These are phyloP conservation scores for Dactylellina sp. DNA, from an alignment of 2,329 filamentous ascomycete genomes.

Conservation along the genomic window DNA sequence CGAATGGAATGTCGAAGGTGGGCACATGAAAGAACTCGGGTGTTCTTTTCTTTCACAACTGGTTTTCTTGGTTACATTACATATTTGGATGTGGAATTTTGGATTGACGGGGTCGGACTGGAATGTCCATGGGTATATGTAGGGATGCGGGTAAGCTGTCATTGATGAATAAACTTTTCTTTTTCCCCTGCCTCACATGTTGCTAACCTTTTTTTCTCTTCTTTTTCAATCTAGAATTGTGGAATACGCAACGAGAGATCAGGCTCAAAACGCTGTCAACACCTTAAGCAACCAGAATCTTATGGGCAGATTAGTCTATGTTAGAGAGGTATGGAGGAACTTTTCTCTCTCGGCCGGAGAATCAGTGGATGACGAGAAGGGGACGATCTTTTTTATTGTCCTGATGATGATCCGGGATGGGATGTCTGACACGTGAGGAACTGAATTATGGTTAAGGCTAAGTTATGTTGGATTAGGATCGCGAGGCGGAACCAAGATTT, in stretches of 20 bases:
- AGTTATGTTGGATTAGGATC: constrained; percentile 73
- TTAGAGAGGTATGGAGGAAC: constrained; percentile 81
- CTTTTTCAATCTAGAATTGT: constrained; percentile 78
- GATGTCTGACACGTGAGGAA: constrained; percentile 32
- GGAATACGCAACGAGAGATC: constrained; percentile 99
- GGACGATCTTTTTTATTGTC: constrained; percentile 49
- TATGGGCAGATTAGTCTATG: constrained; percentile 98
- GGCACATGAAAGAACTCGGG: constrained; percentile 78
- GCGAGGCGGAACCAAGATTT: constrained; percentile 97
- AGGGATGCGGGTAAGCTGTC: constrained; percentile 97
- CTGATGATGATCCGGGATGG: constrained; percentile 54
- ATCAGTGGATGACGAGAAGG: constrained; percentile 51
- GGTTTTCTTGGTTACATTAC: constrained; percentile 71
- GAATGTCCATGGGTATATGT: constrained; percentile 85
- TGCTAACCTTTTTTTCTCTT: constrained; percentile 61
- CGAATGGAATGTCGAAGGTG: constrained; percentile 99
- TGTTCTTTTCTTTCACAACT: constrained; percentile 69
- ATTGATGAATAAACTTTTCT: not conserved
- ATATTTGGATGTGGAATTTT: constrained; percentile 66
- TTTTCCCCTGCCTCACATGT: not conserved
- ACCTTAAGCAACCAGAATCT: constrained; percentile 99
- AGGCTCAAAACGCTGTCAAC: constrained; percentile 96
- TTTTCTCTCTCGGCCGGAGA: constrained; percentile 50
- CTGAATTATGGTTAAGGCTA: constrained; percentile 54
- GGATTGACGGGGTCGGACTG: constrained; percentile 96